These are phyloP conservation scores for Zancudomyces culisetae DNA, from an alignment of 371 early-diverging fungal genomes.

Conservation along the genomic window DNA sequence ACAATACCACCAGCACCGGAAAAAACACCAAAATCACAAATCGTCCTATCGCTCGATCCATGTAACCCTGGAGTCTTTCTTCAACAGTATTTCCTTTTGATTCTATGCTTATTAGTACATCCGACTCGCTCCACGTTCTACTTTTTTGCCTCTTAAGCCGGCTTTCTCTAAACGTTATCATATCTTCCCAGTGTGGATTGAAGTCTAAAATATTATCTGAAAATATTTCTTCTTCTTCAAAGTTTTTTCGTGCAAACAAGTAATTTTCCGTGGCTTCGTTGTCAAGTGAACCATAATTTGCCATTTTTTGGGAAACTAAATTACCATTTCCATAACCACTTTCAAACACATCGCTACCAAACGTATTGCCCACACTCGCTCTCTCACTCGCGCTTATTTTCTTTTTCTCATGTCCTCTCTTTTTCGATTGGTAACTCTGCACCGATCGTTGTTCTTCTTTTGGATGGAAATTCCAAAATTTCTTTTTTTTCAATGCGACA, in stretches of 20 bases:
- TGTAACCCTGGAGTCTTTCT: neutral
- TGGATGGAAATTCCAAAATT: too few relatives aligned
- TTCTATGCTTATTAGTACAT: conserved; percentile 1
- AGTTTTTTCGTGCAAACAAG: neutral
- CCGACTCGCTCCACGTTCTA: conserved; percentile 24
- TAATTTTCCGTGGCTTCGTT: too few relatives aligned
- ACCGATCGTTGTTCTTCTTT: too few relatives aligned
- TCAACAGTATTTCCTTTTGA: neutral
- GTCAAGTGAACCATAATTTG: too few relatives aligned
- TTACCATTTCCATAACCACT: too few relatives aligned
- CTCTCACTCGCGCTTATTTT: too few relatives aligned
- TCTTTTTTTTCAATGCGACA: too few relatives aligned
- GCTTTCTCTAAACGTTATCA: conserved; percentile 25
- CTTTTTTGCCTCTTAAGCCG: conserved; percentile 13
- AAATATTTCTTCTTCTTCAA: neutral
- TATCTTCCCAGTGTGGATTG: conserved; percentile 28
- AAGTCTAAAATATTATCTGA: conserved; percentile 12
- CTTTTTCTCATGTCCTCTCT: too few relatives aligned
- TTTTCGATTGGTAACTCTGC: too few relatives aligned
- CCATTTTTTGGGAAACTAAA: too few relatives aligned
- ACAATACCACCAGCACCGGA: neutral
- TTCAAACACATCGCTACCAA: too few relatives aligned
- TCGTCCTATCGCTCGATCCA: neutral
- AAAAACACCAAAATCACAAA: neutral
- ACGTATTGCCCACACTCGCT: too few relatives aligned